Evolutionary conservation across 1,284 basidiomycete genomes (phyloP).

Genomic region (Malassezia restricta): DNA sequence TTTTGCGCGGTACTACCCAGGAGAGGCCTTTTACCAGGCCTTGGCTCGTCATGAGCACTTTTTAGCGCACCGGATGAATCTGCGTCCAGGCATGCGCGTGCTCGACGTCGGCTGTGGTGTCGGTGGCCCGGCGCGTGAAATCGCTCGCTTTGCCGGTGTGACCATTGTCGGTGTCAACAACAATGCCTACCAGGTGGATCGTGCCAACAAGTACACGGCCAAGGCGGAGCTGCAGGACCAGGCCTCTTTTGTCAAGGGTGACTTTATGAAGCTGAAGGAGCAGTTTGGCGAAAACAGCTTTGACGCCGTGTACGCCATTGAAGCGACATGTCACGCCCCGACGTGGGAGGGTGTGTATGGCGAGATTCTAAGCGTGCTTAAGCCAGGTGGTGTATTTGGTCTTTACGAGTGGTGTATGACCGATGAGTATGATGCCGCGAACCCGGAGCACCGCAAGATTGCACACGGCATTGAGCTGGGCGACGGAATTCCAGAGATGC

Average conservation of each 20-base stretch:
- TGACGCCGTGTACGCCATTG: conserved; percentile 96
- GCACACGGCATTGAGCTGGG: conserved; percentile 67
- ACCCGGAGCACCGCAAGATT: conserved; percentile 76
- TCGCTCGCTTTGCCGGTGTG: conserved; percentile 77
- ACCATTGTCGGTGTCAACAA: conserved; percentile 85
- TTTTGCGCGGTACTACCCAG: conserved; percentile 94
- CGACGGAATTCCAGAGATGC: conserved; percentile 96
- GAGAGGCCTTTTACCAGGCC: conserved; percentile 69
- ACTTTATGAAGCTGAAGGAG: conserved; percentile 89
- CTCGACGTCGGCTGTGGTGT: conserved; percentile 97
- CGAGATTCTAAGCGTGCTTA: conserved; percentile 84
- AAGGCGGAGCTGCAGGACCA: conserved; percentile 65
- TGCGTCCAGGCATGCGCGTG: conserved; percentile 77
- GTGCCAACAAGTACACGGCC: conserved; percentile 72
- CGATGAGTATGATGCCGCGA: conserved; percentile 76
- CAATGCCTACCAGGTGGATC: conserved; percentile 85
- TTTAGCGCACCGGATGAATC: conserved; percentile 56
- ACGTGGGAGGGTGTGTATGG: conserved; percentile 90
- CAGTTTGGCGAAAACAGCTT: conserved; percentile 88
- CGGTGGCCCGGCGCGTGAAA: conserved; percentile 90
- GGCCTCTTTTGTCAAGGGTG: conserved; percentile 56
- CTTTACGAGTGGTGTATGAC: conserved; percentile 99
- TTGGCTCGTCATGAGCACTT: conserved; percentile 97
- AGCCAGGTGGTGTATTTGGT: conserved; percentile 94
- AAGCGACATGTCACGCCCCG: conserved; percentile 93